Evolutionary conservation across 2,329 filamentous ascomycete genomes (phyloP).

Genomic region (Whalleya microplaca): DNA sequence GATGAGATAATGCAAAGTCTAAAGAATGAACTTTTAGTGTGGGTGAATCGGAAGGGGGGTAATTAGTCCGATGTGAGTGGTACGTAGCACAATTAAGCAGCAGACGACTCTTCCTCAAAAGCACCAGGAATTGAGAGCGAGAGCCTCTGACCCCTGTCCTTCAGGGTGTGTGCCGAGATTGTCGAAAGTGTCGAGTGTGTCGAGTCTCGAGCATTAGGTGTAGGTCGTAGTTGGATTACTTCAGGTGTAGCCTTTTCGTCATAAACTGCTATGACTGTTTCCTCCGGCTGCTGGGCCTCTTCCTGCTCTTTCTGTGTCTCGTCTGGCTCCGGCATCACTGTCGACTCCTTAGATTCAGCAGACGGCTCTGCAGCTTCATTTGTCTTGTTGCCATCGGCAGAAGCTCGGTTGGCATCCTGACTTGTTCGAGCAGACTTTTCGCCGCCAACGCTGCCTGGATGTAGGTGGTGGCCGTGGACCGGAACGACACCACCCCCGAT

Average conservation of each 20-base stretch:
- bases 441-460: slow-evolving; percentile 24
- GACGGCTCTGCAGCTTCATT: slow-evolving; percentile 11
- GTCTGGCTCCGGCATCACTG: slow-evolving; percentile 7
- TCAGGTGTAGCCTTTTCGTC: background rate
- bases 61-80: slow-evolving; percentile 13
- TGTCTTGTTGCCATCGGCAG: slow-evolving; percentile 11
- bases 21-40: slow-evolving; percentile 22
- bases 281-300: slow-evolving; percentile 13
- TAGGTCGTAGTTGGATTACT: background rate
- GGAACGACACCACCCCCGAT: slow-evolving; percentile 91
- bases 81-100: slow-evolving; percentile 17
- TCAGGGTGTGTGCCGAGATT: slow-evolving; percentile 23
- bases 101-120: slow-evolving; percentile 23
- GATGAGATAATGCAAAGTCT: slow-evolving; percentile 17
- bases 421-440: slow-evolving; percentile 42
- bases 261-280: background rate
- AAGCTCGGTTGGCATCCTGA: slow-evolving; percentile 34
- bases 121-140: slow-evolving; percentile 43
- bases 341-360: slow-evolving; percentile 16
- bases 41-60: slow-evolving; percentile 8
- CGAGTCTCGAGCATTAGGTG: slow-evolving; percentile 14
- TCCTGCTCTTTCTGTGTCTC: slow-evolving; percentile 2
- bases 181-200: slow-evolving; percentile 20
- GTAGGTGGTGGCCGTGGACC: slow-evolving; percentile 40
- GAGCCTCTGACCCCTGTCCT: slow-evolving; percentile 37